Base-by-base conservation (phyloP, 2,329 filamentous ascomycete genomes). In the Mycogone perniciosa region DNA sequence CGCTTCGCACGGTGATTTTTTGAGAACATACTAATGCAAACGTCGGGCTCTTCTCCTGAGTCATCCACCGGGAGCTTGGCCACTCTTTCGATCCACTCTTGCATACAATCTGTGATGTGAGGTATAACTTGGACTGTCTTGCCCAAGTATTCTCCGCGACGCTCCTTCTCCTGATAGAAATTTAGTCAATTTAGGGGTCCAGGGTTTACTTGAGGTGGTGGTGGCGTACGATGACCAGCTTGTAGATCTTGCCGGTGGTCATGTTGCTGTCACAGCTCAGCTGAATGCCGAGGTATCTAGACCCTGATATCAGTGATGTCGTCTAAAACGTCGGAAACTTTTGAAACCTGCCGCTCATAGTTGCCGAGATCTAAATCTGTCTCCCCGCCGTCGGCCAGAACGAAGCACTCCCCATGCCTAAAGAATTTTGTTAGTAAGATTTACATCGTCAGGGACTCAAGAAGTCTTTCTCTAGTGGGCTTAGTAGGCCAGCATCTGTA, bases 241-340 rank as follows among this genome's bases (percentile, higher is more conserved):
- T 79, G 72, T 96, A 97, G 60, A 97, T 89, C 75, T 97, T 96
- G 65, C 93, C 93, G 5, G 92, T 96, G 4, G 93, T 99, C 70
- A 99, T 95, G 71, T 97, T 97, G 75, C 92, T 89, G 60, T 96
- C 90, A 55, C 85, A 78, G 7, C 83, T 89, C 54, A 97, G 77
- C 50, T 85, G 88, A 57, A 92, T 85, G 63, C 85, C 85, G 49
- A 96, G 83, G 66, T 95, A 95, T 34, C 69, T 65, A 43, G 20
- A 11, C 6, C 2, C 39, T 10, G 37, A 13, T 9, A 27, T 26
- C 8, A 37, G 11, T 38, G 9, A 20, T 8, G 6, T 9, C 9
- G 27, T 9, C 8, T n/a, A 6, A 31, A 2, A 20, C n/a, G 20
- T 26, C n/a, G 10, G 7, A 31, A 31, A 38, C 11, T 31, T 3